Percentiles rank a stretch among this genome's conserved stretches.
phyloP scores from a whole-genome alignment of 176 grass and related monocot species.

The Avena sativa region DNA sequence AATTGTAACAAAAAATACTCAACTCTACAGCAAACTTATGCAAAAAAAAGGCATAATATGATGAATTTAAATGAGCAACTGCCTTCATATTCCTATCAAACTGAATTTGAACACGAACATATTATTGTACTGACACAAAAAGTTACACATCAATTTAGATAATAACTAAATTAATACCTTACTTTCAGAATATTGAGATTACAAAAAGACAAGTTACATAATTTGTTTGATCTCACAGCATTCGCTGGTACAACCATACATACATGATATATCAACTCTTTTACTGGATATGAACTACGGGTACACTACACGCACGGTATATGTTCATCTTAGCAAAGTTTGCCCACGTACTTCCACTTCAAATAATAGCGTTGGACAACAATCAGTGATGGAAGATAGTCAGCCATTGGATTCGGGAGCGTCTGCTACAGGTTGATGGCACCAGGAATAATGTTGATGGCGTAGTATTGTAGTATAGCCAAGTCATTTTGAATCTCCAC shows the following conservation, averaged over 20 bases:
- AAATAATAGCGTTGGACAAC: background rate
- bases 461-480: too few species aligned
- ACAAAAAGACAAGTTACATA: slow-evolving; percentile 25
- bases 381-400: too few species aligned
- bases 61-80: slow-evolving; percentile 18
- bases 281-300: background rate
- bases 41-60: background rate
- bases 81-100: background rate
- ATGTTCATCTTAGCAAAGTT: slow-evolving; percentile 13
- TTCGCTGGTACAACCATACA: slow-evolving; percentile 38
- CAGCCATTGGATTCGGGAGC: too few species aligned
- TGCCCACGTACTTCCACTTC: slow-evolving; percentile 31
- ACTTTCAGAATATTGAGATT: slow-evolving; percentile 1
- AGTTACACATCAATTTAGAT: background rate
- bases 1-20: background rate
- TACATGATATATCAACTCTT: slow-evolving; percentile 36
- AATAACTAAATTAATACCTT: slow-evolving; percentile 4
- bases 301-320: slow-evolving; percentile 11
- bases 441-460: too few species aligned
- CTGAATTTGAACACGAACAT: background rate
- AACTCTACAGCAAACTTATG: background rate
- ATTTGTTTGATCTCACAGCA: slow-evolving; percentile 24
- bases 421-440: too few species aligned
- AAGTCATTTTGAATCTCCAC: too few species aligned
- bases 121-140: background rate